Evolutionary conservation across 192 early-diverging fungal species (phyloP), one percentile per base, ranked within the genome.

Genomic region (Martensiomyces pterosporus): DNA sequence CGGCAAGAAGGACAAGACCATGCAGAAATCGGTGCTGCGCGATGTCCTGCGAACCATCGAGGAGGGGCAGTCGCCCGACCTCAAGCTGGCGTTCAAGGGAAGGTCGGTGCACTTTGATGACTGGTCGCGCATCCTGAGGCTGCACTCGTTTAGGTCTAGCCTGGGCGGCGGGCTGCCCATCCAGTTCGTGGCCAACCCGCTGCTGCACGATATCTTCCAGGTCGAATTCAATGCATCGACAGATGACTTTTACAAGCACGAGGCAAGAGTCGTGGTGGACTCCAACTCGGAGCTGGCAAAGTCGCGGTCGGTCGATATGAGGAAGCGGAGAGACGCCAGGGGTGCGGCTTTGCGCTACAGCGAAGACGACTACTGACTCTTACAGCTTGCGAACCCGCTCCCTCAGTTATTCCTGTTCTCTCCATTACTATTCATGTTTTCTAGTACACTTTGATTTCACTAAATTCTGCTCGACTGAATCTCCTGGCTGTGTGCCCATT

Each of bases 1-100:
- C 13, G 76, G 69, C 14, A 81, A 82, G 50, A 76, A 78, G 41
- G 81, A 80, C 49, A 54, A 72, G 9, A 68, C 61, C 5, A 43
- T 67, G 26, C 85, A 87, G 40, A 77, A 82, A 23, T 76, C 72
- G 1, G 79, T 76, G 1, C 79, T 89, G 49, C 64, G 87, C 40
- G 84, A 86, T 49, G 78, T 89, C 25, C 41, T 87, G 9, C 57
- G 52, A 22, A 82, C 75, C 17, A 80, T 89, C 14, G 81, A 86
- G 43, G 47, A 56, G 9, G 62, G 68, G 17, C 65, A 75, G 21
- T 49, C 67, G 17, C 85, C 85, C 3, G 35, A 49, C 8, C 62
- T 85, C 42, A 71, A 69, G 29, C 56, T 85, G 33, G 70, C 67
- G 25, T 48, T 87, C 32, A 51, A 55, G 21, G 76, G 69, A 0